A percentile compares a stretch with the other conserved stretches of the same genome.
These are phyloP conservation scores for Aspergillus heteromorphus DNA, from an alignment of 495 filamentous ascomycete genomes.

Conservation along the genomic window DNA sequence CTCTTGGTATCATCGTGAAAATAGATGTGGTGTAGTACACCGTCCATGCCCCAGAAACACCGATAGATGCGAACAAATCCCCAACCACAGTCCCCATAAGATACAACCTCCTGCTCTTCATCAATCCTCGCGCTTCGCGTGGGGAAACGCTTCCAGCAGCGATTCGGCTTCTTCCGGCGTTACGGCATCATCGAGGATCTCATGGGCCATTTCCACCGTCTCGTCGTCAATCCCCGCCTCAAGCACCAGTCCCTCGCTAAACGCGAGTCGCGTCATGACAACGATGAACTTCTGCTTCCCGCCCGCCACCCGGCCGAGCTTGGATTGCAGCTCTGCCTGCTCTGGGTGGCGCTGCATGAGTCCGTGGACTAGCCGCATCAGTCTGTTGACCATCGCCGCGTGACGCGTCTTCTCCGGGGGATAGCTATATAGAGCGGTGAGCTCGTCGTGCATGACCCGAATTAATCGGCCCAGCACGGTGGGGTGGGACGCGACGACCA, in stretches of 20 bases:
- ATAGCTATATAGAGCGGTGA: slow-evolving; percentile 56
- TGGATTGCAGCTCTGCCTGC: slow-evolving; percentile 49
- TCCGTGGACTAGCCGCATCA: slow-evolving; percentile 57
- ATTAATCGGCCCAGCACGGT: slow-evolving; percentile 55
- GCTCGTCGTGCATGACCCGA: slow-evolving; percentile 56
- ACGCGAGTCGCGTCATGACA: slow-evolving; percentile 60
- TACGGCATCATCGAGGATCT: slow-evolving; percentile 58
- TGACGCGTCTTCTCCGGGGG: slow-evolving; percentile 36
- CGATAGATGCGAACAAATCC: too few species aligned
- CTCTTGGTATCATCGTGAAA: not conserved
- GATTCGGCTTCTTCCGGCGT: slow-evolving; percentile 68
- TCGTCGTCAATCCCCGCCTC: slow-evolving; percentile 64
- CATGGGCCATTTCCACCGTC: slow-evolving; percentile 59
- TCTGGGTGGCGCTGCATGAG: slow-evolving; percentile 47
- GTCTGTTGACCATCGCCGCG: slow-evolving; percentile 50
- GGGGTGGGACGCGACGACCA: slow-evolving; percentile 48
- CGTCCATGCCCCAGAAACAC: too few species aligned
- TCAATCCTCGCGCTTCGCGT: slow-evolving; percentile 25
- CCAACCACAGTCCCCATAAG: too few species aligned
- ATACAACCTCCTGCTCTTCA: not conserved
- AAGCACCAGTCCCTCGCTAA: slow-evolving; percentile 55
- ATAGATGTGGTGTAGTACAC: too few species aligned
- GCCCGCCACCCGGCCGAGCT: slow-evolving; percentile 52
- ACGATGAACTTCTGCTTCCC: slow-evolving; percentile 62
- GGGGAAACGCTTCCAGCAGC: slow-evolving; percentile 52